Evolutionary conservation across 2,329 filamentous ascomycete species (phyloP).

Genomic region (Chrysoporthe deuterocubensis): DNA sequence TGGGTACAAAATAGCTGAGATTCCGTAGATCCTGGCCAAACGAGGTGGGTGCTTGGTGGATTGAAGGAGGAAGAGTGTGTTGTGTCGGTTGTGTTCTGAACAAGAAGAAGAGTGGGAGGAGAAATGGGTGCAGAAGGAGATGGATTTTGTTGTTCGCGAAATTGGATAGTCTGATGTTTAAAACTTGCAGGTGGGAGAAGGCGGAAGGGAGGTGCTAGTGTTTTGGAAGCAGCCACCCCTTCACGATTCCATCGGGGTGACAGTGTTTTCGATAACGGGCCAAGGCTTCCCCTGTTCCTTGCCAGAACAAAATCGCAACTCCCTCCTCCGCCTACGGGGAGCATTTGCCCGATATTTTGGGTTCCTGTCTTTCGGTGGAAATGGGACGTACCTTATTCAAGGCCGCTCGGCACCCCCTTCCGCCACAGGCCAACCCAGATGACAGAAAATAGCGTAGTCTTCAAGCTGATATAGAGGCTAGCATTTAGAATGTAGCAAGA

Average conservation of each 20-base stretch:
- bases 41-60: conserved; percentile 12
- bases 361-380: background rate
- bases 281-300: background rate
- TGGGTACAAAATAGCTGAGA: conserved; percentile 28
- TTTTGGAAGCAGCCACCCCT: conserved; percentile 22
- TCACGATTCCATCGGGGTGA: background rate
- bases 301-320: background rate
- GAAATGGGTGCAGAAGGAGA: background rate
- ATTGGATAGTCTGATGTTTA: background rate
- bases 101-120: conserved; percentile 16
- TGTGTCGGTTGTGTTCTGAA: conserved; percentile 12
- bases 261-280: background rate
- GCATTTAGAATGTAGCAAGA: background rate
- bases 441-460: background rate
- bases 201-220: background rate
- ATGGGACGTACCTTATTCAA: background rate
- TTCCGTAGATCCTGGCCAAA: conserved; percentile 25
- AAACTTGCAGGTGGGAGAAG: conserved; percentile 20
- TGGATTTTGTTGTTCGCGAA: conserved; percentile 5
- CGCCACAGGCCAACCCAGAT: background rate
- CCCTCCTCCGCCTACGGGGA: conserved; percentile 17
- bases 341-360: conserved; percentile 21
- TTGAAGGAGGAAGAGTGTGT: background rate
- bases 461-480: background rate
- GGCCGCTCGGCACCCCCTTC: background rate